phyloP scores from a whole-genome alignment of 371 early-diverging fungal species.

The Mucor piriformis region DNA sequence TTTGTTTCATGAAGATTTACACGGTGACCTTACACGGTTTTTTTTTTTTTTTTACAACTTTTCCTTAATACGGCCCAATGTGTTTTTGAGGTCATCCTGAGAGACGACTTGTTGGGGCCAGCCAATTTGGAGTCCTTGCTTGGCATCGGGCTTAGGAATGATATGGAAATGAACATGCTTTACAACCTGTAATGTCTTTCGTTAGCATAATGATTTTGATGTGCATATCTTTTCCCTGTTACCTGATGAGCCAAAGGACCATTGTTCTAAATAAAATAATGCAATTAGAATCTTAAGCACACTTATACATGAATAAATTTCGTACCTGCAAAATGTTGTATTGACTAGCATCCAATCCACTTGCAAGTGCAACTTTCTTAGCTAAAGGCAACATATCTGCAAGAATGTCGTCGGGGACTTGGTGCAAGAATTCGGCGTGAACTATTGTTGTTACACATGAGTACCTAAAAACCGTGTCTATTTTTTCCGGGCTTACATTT shows the following conservation, averaged over 20 bases:
- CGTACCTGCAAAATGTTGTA: constrained; percentile 92
- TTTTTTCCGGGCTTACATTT: constrained; percentile 59
- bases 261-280: constrained; percentile 66
- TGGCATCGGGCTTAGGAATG: constrained; percentile 77
- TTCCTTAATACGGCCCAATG: constrained; percentile 38
- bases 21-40: constrained; percentile 19
- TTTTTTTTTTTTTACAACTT: constrained; percentile 30
- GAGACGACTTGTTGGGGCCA: constrained; percentile 57
- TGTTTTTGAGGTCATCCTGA: constrained; percentile 40
- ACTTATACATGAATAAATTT: neutral
- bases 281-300: neutral
- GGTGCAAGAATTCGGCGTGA: constrained; percentile 88
- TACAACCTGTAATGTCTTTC: constrained; percentile 55
- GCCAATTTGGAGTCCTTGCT: constrained; percentile 72
- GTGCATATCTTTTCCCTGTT: neutral
- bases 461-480: neutral
- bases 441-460: constrained; percentile 48
- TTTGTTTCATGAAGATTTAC: constrained; percentile 1
- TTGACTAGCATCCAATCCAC: constrained; percentile 55
- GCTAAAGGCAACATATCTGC: constrained; percentile 89
- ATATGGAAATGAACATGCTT: constrained; percentile 93
- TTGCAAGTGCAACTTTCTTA: constrained; percentile 81
- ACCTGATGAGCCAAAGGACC: constrained; percentile 59
- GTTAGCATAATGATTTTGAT: neutral
- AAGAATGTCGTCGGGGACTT: constrained; percentile 85